A percentile compares a stretch with the other conserved stretches of the same genome.
Evolutionary conservation across 257 asterid genomes (phyloP).

Genomic region (Ligustrum vulgare): DNA sequence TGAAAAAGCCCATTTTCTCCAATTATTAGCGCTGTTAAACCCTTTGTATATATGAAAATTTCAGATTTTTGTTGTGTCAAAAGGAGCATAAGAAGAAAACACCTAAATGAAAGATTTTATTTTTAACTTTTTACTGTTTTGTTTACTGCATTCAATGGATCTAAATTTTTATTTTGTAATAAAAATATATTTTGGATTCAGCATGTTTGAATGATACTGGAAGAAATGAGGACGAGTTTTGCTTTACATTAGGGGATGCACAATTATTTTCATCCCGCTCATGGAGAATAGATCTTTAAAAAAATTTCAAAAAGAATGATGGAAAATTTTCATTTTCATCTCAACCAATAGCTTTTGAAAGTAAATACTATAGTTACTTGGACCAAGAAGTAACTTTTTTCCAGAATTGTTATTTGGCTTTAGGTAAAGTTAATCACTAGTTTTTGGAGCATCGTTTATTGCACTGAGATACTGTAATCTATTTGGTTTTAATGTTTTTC

Average conservation of each 20-base stretch:
- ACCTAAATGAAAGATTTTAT: neutral
- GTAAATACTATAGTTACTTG: neutral
- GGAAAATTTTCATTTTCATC: neutral
- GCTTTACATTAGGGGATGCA: neutral
- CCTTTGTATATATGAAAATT: no score
- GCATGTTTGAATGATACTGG: neutral
- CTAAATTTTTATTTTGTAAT: neutral
- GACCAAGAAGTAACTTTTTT: neutral
- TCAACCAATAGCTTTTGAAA: neutral
- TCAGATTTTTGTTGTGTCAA: neutral
- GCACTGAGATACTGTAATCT: neutral
- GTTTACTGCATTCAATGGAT: neutral
- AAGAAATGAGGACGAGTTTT: neutral
- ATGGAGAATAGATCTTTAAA: neutral
- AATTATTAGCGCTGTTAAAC: neutral
- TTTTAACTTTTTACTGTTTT: neutral
- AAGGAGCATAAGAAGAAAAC: neutral
- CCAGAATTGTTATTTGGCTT: no score
- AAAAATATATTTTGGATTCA: neutral
- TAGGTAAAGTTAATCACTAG: neutral
- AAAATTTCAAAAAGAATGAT: neutral
- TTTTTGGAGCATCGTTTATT: neutral
- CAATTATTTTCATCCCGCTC: neutral
- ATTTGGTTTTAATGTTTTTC: neutral
- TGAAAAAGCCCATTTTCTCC: neutral